A percentile compares a stretch with the other conserved stretches of the same genome.
Conservation (phyloP, 768 basidiomycete species). For the Boletus rufocinnamomeus region DNA sequence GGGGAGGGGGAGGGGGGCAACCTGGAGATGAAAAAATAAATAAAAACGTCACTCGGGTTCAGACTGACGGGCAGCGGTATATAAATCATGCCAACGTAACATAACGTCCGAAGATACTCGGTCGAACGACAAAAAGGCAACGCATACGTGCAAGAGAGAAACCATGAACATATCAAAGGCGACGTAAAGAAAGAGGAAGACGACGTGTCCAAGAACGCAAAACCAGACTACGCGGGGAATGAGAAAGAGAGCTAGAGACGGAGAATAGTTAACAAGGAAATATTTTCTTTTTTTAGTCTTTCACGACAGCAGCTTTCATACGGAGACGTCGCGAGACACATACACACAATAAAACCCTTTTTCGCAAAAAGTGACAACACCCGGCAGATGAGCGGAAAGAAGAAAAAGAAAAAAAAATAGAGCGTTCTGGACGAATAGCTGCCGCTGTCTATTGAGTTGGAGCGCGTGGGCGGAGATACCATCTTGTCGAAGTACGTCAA, state of each 20-base stretch:
- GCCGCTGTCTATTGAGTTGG: slow-evolving; percentile 10
- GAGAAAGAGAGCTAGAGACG: background rate
- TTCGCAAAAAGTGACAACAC: slow-evolving; percentile 7
- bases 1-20: background rate
- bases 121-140: background rate
- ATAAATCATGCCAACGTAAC: background rate
- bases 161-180: background rate
- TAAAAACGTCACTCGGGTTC: background rate
- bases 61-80: background rate
- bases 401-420: background rate
- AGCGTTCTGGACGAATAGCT: slow-evolving; percentile 1
- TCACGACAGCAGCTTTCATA: background rate
- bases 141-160: background rate
- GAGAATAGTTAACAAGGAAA: background rate
- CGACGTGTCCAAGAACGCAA: background rate
- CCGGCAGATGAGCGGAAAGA: background rate
- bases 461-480: slow-evolving; percentile 6
- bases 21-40: too few species aligned
- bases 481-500: background rate
- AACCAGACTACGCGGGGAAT: background rate
- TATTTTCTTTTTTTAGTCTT: background rate
- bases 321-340: background rate
- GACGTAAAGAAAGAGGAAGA: background rate
- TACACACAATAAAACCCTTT: slow-evolving; percentile 8
- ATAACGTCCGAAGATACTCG: background rate